phyloP scores from a whole-genome alignment of 2,329 filamentous ascomycete species.

The Trichoderma asperellum region DNA sequence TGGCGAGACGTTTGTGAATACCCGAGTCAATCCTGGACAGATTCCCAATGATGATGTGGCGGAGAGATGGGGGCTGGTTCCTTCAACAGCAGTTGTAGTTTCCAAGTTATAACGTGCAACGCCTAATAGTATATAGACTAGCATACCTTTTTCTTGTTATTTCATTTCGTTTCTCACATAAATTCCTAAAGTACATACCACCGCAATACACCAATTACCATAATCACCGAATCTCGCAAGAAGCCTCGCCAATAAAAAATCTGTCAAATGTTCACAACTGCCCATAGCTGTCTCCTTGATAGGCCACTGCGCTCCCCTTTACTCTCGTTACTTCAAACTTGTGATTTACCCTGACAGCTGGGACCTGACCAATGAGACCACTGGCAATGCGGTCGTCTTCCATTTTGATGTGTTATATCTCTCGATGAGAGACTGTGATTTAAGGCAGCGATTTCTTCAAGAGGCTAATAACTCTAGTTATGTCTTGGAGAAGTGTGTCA shows the following conservation, averaged over 20 bases:
- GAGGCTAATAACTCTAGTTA: neutral
- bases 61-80: conserved; percentile 37
- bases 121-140: conserved; percentile 17
- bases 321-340: neutral
- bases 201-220: neutral
- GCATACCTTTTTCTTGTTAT: neutral
- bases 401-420: neutral
- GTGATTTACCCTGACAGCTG: no score
- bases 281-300: neutral
- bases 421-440: neutral
- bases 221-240: neutral
- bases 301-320: neutral
- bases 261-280: neutral
- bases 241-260: neutral
- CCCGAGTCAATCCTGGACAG: conserved; percentile 37
- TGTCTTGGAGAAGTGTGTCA: neutral
- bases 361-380: no score
- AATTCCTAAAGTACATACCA: conserved; percentile 10
- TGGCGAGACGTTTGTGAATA: conserved; percentile 49
- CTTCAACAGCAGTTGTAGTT: conserved; percentile 31
- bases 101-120: conserved; percentile 37
- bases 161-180: neutral
- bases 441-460: neutral
- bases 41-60: conserved; percentile 41
- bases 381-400: no score